Evolutionary conservation across 305 asterid species (phyloP).

Genomic region (Solanum hybrid): DNA sequence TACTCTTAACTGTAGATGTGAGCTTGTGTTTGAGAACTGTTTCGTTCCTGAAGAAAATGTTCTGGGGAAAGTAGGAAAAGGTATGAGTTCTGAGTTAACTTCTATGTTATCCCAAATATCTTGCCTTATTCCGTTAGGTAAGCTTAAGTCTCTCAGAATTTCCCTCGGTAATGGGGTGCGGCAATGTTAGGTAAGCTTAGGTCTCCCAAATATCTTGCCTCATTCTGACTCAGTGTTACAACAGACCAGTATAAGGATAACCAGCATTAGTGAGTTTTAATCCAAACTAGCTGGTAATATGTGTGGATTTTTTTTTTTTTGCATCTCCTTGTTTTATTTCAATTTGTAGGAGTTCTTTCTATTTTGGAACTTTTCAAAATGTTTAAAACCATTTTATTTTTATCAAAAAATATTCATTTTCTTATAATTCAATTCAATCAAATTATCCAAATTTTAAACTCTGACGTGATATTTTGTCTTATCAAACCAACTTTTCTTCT

Average conservation of each 20-base stretch:
- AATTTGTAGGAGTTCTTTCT: not conserved
- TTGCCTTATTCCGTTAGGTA: not conserved
- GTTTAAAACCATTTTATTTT: not conserved
- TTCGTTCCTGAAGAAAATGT: constrained; percentile 84
- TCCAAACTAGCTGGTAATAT: not conserved
- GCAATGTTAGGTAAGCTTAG: not conserved
- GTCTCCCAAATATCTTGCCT: not conserved
- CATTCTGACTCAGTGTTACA: not conserved
- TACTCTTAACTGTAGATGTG: constrained; percentile 61
- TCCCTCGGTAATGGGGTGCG: not conserved
- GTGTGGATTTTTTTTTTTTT: not conserved
- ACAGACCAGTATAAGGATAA: not conserved
- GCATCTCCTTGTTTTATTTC: not conserved
- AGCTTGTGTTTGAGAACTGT: constrained; percentile 95
- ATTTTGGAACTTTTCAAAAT: not conserved
- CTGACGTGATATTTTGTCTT: not conserved
- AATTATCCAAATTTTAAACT: not conserved
- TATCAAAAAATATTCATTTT: not conserved
- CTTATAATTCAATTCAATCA: not conserved
- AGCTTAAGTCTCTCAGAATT: not conserved
- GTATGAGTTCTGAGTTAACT: constrained; percentile 23
- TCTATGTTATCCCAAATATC: not conserved
- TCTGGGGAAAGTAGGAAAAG: constrained; percentile 95
- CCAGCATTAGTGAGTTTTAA: not conserved
- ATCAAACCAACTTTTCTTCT: not conserved